Evolutionary conservation across 805 yeast species (phyloP).

Genomic region (Candida tibetensis): DNA sequence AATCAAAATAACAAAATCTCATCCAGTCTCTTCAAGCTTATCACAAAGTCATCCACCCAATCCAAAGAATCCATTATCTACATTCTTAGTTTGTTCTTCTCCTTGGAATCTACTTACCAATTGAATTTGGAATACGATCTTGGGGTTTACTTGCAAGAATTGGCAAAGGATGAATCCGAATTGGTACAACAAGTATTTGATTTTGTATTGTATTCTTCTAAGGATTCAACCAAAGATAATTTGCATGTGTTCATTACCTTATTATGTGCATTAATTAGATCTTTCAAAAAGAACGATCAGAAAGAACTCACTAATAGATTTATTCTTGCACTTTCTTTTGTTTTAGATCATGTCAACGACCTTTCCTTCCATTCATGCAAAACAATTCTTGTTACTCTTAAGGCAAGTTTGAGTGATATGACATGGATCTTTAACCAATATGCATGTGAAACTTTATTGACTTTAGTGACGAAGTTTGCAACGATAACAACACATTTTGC

Average conservation of each 20-base stretch:
- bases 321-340: constrained; percentile 27
- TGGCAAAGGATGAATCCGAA: constrained; percentile 1
- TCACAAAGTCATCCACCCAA: constrained; percentile 15
- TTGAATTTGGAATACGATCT: constrained; percentile 1
- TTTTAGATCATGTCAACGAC: constrained; percentile 13
- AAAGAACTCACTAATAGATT: constrained; percentile 14
- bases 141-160: not conserved
- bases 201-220: constrained; percentile 17
- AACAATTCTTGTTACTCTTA: constrained; percentile 26
- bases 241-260: constrained; percentile 18
- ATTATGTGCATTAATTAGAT: constrained; percentile 14
- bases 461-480: constrained; percentile 30
- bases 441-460: constrained; percentile 53
- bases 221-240: constrained; percentile 11
- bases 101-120: constrained; percentile 5
- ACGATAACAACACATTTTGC: not conserved
- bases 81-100: constrained; percentile 11
- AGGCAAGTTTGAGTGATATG: constrained; percentile 44
- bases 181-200: constrained; percentile 13
- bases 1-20: not conserved
- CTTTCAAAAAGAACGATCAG: constrained; percentile 11
- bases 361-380: constrained; percentile 8
- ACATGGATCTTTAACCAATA: constrained; percentile 66
- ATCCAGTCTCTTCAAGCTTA: constrained; percentile 24
- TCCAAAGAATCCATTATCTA: not conserved